Conservation (phyloP, 1,284 basidiomycete genomes). For the Lignosus rhinocerotis region DNA sequence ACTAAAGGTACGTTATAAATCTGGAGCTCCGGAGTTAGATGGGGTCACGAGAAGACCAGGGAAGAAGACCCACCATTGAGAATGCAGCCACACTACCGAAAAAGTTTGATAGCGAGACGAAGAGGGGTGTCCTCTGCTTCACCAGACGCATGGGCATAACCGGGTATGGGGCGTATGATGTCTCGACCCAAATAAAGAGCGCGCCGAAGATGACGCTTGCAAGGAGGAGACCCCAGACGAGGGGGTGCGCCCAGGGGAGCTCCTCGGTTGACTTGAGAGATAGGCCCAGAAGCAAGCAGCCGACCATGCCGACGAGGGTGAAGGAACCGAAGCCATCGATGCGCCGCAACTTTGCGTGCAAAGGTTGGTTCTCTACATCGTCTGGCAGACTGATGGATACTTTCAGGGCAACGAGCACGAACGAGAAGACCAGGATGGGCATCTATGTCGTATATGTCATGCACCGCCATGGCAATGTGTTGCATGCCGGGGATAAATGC, state of each 20-base stretch:
- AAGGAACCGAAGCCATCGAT: conserved; percentile 84
- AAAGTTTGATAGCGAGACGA: conserved; percentile 81
- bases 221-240: conserved; percentile 66
- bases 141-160: conserved; percentile 85
- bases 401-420: conserved; percentile 68
- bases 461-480: conserved; percentile 1
- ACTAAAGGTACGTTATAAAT: conserved; percentile 85
- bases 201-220: conserved; percentile 54
- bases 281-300: conserved; percentile 73
- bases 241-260: conserved; percentile 71
- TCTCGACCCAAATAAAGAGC: conserved; percentile 75
- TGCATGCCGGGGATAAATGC: conserved; percentile 7
- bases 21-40: conserved; percentile 39
- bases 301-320: conserved; percentile 76
- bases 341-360: conserved; percentile 66
- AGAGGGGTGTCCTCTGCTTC: conserved; percentile 72
- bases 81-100: conserved; percentile 75
- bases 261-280: conserved; percentile 83
- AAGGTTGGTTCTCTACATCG: conserved; percentile 57
- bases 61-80: conserved; percentile 64
- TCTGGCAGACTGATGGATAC: conserved; percentile 69
- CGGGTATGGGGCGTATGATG: conserved; percentile 72
- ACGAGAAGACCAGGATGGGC: conserved; percentile 72
- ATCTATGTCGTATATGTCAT: conserved; percentile 44
- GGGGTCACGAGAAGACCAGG: not conserved